Base-by-base conservation (phyloP, 75 land plant genomes). In the Pseudotsuga menziesii region DNA sequence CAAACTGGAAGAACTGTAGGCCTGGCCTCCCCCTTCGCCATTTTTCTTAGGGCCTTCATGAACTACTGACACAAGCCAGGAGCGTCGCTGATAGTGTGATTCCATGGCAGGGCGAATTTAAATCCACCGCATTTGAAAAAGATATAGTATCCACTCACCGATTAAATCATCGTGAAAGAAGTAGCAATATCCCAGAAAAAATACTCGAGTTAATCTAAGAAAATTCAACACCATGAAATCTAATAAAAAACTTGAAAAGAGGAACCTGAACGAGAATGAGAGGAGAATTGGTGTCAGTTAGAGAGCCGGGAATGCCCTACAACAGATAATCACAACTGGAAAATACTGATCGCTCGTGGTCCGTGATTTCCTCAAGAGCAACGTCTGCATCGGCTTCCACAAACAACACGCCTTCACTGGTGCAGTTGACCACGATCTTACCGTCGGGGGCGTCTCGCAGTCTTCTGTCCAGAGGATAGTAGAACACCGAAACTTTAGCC, bases 381-480 rank as follows among this genome's bases (percentile, higher is more conserved):
- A 82, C 84, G 61, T 90, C 91, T 0, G 88, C 85, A 41, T 83
- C 83, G 15, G 92, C 93, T 72, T 82, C 93, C 27, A 83, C 77
- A 75, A 88, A 91, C 82, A 88, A 2, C 44, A 86, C 85, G 0
- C 93, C 93, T 29, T 88, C 89, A 17, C 90, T 91, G 4, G 83
- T 88, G 76, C 91, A 91, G 0, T 91, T 83, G 44, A 91, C 84
- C 1, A 56, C 17, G 13, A 88, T 80, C 71, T 86, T 88, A 52
- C 87, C 58, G 32, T 56, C 78, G n/a, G 82, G 62, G 0, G 29
- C 80, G 52, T 86, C 85, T 56, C 85, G 22, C 3, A 91, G 82
- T 58, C 91, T 72, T 1, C 89, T 89, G 8, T 91, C 88, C 27
- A 88, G 79, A 5, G 93, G 93, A 75, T 91, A 91, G 87, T 84